phyloP scores from a whole-genome alignment of 2,329 filamentous ascomycete genomes.

The Davidsoniella neocaledoniae region DNA sequence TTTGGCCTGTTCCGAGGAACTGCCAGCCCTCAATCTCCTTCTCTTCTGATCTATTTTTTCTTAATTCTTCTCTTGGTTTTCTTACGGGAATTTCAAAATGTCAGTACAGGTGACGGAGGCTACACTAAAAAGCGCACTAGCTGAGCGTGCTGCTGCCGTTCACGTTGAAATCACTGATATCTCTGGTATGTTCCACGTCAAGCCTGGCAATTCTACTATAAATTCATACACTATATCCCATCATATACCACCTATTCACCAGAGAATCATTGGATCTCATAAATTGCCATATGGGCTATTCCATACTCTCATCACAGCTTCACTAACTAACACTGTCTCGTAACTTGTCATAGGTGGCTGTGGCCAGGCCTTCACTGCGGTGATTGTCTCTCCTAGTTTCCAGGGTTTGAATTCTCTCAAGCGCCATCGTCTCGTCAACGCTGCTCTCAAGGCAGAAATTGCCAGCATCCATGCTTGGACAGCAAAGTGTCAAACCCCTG shows the following conservation, averaged over 20 bases:
- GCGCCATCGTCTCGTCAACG: constrained; percentile 74
- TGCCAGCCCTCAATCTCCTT: not conserved
- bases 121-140: constrained; percentile 50
- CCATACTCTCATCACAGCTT: not conserved
- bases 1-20: no score
- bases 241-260: constrained; percentile 10
- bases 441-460: constrained; percentile 70
- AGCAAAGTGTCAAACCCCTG: constrained; percentile 79
- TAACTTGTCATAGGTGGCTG: constrained; percentile 33
- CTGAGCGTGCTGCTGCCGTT: constrained; percentile 50
- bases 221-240: no score
- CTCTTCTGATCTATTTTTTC: not conserved
- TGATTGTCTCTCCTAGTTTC: constrained; percentile 50
- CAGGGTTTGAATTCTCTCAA: constrained; percentile 60
- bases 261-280: no score
- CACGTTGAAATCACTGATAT: constrained; percentile 84
- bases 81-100: constrained; percentile 6
- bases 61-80: not conserved
- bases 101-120: constrained; percentile 38
- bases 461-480: constrained; percentile 89
- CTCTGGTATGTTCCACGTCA: constrained; percentile 47
- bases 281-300: not conserved
- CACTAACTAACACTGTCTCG: constrained; percentile 10
- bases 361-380: constrained; percentile 42
- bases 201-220: not conserved